Base-by-base conservation (phyloP, 2,329 filamentous ascomycete genomes). In the Macrophomina phaseolina region DNA sequence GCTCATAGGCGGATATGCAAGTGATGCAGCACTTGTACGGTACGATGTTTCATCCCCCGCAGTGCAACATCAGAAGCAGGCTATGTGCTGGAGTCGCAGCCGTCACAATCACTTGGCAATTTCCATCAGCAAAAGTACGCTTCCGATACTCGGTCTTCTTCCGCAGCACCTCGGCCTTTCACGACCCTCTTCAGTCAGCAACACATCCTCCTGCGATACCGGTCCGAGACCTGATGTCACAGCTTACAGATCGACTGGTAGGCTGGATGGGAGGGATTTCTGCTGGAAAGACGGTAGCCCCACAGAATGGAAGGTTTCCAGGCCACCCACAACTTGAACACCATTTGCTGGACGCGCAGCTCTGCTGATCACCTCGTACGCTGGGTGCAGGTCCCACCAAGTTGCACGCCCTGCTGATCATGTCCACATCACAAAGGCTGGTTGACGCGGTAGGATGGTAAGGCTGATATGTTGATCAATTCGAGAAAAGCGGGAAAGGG, bases 291-390 rank as follows among this genome's bases (percentile, higher is more conserved):
- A 3, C 42, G 42, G 42, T 45, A 45, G 42, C 42, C 42, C 16
- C 42, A n/a, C 42, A n/a, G 42, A 14, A n/a, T 45, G 42, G 9
- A 45, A 16, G 5, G 1, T 12, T 9, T 45, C 11, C 9, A 45
- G 42, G 42, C 42, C 42, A 45, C 42, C 11, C 42, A 45, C 16
- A 45, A 38, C 36, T 38, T 23, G 23, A 23, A 23, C 23, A 23
- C 23, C 1, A 38, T 38, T 7, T 7, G 36, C 32, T 2, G 49
- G 2, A 28, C 6, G 28, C 32, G 49, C 49, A 53, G 23, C 30
- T 11, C 51, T 11, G 52, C 52, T 34, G 52, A 55, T 55, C 52
- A 55, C 4, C 52, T 55, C 52, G 52, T 55, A 55, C 40, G 52
- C 34, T 12, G 32, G 16, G 51, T n/a, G 51, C 51, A 53, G 51